These are phyloP conservation scores for Solanum paucissectum DNA, from an alignment of 257 asterid genomes.

Conservation along the genomic window DNA sequence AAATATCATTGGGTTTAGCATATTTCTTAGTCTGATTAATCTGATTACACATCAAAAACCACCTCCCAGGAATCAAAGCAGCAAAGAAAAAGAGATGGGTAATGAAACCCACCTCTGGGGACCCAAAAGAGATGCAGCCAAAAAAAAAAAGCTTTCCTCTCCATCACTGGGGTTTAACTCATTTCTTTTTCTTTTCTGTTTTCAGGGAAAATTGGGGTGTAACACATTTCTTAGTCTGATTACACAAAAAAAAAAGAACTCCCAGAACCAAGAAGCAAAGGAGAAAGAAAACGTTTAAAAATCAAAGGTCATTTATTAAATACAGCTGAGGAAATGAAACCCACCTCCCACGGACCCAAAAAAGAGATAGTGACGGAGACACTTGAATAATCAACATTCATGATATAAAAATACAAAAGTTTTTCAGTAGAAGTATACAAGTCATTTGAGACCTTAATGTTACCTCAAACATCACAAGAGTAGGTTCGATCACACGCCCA, in stretches of 20 bases:
- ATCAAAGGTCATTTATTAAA: background rate
- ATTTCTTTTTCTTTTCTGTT: background rate
- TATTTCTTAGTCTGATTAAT: background rate
- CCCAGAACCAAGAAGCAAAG: background rate
- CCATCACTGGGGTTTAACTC: background rate
- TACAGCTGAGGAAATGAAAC: background rate
- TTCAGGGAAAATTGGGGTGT: background rate
- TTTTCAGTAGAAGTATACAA: background rate
- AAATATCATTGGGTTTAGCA: background rate
- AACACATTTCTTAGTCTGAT: background rate
- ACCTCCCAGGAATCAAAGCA: background rate
- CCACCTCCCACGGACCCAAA: background rate
- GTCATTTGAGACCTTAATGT: background rate
- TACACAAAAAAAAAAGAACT: background rate
- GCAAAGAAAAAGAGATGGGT: background rate
- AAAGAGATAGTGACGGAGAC: background rate
- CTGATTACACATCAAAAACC: background rate
- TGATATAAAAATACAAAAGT: background rate
- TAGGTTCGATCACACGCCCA: slow-evolving; percentile 83
- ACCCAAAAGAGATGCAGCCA: background rate
- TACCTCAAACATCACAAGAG: slow-evolving; percentile 99
- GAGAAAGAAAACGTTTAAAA: background rate
- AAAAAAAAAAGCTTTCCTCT: background rate
- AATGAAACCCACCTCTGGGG: background rate
- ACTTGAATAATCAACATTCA: background rate